phyloP scores from a whole-genome alignment of 2,329 filamentous ascomycete genomes.

The Diplodia mutila region DNA sequence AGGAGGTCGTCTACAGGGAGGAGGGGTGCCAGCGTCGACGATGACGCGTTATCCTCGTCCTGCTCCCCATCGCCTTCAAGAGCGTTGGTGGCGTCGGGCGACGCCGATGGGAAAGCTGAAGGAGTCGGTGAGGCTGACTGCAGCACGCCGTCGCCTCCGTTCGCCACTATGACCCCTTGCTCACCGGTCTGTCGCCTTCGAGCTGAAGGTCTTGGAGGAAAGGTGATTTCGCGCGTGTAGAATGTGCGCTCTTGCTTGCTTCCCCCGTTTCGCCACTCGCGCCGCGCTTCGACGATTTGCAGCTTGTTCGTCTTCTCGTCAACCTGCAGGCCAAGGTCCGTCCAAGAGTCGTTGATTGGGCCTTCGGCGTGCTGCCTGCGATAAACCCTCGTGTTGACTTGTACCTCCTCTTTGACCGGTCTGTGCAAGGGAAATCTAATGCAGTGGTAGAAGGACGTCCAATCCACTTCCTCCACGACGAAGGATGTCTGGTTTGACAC shows the following conservation, averaged over 20 bases:
- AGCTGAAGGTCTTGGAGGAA: slow-evolving; percentile 33
- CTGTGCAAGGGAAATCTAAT: slow-evolving; percentile 62
- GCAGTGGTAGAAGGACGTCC: slow-evolving; percentile 71
- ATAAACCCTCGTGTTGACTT: slow-evolving; percentile 60
- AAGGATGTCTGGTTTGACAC: slow-evolving; percentile 68
- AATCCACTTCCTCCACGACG: slow-evolving; percentile 66
- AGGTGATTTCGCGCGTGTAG: slow-evolving; percentile 62
- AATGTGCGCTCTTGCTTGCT: slow-evolving; percentile 67
- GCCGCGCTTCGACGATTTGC: slow-evolving; percentile 68
- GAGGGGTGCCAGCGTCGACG: background rate
- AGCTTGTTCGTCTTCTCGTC: slow-evolving; percentile 63
- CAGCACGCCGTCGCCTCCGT: background rate
- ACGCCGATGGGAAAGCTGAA: background rate
- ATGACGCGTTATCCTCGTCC: background rate
- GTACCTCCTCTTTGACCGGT: slow-evolving; percentile 46
- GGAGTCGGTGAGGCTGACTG: slow-evolving; percentile 6
- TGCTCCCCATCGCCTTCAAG: background rate
- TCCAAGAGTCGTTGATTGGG: slow-evolving; percentile 75
- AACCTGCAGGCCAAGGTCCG: slow-evolving; percentile 63
- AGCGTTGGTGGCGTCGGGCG: background rate
- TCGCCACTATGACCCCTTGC: background rate
- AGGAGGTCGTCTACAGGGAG: slow-evolving; percentile 39
- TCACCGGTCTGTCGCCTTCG: background rate
- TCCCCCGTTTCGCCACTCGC: slow-evolving; percentile 65
- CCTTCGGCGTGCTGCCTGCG: slow-evolving; percentile 70